These are phyloP conservation scores for Solanum habrochaites DNA, from an alignment of 257 asterid genomes.

Conservation along the genomic window DNA sequence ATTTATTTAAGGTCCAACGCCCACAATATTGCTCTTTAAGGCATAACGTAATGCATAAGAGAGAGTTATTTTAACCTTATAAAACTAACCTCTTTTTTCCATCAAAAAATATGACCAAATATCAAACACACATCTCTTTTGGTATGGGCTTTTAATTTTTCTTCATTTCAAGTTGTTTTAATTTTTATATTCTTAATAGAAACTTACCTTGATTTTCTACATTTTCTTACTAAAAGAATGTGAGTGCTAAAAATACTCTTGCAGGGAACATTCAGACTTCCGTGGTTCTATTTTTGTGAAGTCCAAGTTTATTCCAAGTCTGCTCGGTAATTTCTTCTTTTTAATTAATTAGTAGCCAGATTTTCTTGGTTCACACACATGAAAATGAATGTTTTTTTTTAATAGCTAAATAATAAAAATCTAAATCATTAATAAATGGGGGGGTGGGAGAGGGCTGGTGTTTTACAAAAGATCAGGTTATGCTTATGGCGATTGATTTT, in stretches of 20 bases:
- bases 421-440: background rate
- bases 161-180: background rate
- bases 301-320: background rate
- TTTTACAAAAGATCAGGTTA: too few relatives aligned
- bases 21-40: background rate
- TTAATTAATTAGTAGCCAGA: too few relatives aligned
- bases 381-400: background rate
- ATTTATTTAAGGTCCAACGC: background rate
- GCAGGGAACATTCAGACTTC: background rate
- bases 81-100: background rate
- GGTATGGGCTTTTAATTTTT: background rate
- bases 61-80: background rate
- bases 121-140: background rate
- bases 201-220: background rate
- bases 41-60: background rate
- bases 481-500: too few relatives aligned
- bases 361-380: background rate
- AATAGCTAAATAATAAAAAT: background rate
- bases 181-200: background rate
- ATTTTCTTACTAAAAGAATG: background rate
- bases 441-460: too few relatives aligned
- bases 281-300: background rate
- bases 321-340: background rate
- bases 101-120: background rate
- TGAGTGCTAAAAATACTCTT: background rate